Conservation (phyloP, 1,139 yeast species). For the Yamadazyma kanchanaburiensis region DNA sequence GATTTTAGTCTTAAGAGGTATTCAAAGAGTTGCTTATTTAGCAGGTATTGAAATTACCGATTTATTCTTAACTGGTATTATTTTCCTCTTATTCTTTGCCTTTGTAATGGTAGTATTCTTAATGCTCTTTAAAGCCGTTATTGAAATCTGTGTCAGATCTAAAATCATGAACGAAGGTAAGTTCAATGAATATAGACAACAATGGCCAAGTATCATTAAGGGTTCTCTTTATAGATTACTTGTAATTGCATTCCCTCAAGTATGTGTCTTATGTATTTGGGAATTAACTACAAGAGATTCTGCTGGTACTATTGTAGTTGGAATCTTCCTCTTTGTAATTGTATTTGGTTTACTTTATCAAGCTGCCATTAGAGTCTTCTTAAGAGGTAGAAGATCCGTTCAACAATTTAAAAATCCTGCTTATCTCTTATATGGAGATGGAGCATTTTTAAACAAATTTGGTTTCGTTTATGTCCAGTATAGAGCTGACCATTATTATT, state of each 20-base stretch:
- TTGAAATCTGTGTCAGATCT: conserved; percentile 66
- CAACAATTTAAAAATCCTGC: conserved; percentile 87
- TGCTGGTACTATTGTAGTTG: conserved; percentile 76
- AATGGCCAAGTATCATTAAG: conserved; percentile 78
- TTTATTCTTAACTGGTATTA: conserved; percentile 81
- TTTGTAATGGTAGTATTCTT: conserved; percentile 66
- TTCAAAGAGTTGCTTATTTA: conserved; percentile 83
- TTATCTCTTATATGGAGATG: conserved; percentile 82
- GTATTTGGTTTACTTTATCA: conserved; percentile 59
- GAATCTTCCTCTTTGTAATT: conserved; percentile 61
- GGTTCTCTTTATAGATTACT: conserved; percentile 85
- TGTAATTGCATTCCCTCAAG: conserved; percentile 80
- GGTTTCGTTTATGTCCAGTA: conserved; percentile 92
- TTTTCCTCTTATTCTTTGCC: conserved; percentile 76
- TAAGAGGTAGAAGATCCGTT: conserved; percentile 69
- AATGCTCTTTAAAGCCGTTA: conserved; percentile 66
- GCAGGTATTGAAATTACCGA: conserved; percentile 84
- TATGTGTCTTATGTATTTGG: conserved; percentile 82
- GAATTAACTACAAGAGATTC: conserved; percentile 83
- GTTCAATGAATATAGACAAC: conserved; percentile 73
- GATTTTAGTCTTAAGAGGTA: conserved; percentile 81
- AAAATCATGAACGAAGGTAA: conserved; percentile 60
- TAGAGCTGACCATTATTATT: conserved; percentile 85
- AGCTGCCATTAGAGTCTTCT: conserved; percentile 70
- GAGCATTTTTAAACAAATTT: conserved; percentile 74